phyloP scores from a whole-genome alignment of 225 moss, liverwort and hornwort species.

The Rhytidiadelphus loreus region DNA sequence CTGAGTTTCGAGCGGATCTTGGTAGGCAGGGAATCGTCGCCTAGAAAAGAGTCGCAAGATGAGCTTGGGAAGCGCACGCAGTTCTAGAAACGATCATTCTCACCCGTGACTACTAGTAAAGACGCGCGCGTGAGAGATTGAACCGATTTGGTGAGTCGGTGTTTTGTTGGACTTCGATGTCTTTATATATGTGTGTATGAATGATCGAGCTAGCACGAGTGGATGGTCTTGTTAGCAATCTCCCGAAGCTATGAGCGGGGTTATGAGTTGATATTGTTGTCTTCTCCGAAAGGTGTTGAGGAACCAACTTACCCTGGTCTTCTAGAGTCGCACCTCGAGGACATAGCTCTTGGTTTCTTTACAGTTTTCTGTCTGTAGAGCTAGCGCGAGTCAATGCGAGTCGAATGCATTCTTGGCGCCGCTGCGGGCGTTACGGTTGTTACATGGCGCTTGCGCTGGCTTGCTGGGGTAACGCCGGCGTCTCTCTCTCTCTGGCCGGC shows the following conservation, averaged over 20 bases:
- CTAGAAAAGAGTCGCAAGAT: neutral
- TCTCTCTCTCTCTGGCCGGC: neutral
- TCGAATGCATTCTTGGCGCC: neutral
- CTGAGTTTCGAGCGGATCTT: neutral
- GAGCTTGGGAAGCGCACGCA: neutral
- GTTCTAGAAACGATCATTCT: neutral
- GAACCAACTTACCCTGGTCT: neutral
- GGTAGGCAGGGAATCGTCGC: neutral
- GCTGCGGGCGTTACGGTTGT: neutral
- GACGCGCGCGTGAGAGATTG: neutral
- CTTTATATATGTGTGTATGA: neutral
- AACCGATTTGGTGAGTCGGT: neutral
- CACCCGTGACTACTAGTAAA: neutral
- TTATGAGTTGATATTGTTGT: neutral
- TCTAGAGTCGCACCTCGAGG: neutral
- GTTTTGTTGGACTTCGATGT: neutral
- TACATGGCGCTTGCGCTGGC: neutral
- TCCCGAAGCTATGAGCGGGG: neutral
- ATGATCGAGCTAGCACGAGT: neutral
- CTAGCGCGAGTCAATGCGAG: neutral
- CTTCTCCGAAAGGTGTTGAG: neutral
- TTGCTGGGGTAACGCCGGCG: neutral
- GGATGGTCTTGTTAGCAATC: neutral
- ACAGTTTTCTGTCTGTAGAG: neutral
- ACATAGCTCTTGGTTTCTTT: neutral